These are phyloP conservation scores for Phyllosticta ampelicida DNA, from an alignment of 2,329 filamentous ascomycete species.

Conservation along the genomic window DNA sequence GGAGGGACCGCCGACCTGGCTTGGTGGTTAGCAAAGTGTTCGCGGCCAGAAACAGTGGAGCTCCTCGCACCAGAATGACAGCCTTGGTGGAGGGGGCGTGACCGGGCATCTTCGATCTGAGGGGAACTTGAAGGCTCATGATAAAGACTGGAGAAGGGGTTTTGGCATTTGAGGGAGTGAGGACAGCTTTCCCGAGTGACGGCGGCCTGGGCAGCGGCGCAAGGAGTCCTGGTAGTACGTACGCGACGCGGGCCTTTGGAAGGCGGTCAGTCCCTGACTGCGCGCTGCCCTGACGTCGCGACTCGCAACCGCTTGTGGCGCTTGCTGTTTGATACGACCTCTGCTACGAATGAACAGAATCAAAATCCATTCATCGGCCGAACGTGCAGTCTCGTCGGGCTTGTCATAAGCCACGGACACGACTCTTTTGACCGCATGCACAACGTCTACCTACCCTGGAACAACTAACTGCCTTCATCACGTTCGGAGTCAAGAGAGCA, in stretches of 20 bases:
- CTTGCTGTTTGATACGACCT: too few relatives aligned
- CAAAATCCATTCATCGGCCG: background rate
- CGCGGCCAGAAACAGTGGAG: background rate
- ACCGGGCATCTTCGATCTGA: slow-evolving; percentile 11
- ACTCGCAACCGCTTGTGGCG: too few relatives aligned
- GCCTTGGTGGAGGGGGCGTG: slow-evolving; percentile 62
- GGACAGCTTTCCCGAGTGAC: slow-evolving; percentile 7
- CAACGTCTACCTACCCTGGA: background rate
- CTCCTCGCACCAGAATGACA: slow-evolving; percentile 67
- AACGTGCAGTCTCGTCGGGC: background rate
- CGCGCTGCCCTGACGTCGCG: background rate
- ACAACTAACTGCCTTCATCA: background rate
- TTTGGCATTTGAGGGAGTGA: slow-evolving; percentile 1
- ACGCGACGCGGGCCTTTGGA: background rate
- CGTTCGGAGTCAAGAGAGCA: background rate
- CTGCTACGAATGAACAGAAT: too few relatives aligned
- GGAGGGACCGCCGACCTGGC: slow-evolving; percentile 84
- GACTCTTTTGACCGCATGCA: background rate
- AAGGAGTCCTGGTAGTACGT: slow-evolving; percentile 6
- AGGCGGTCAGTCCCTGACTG: background rate
- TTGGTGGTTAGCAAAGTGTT: slow-evolving; percentile 17
- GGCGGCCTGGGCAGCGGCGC: slow-evolving; percentile 8
- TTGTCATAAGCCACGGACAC: background rate
- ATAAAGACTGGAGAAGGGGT: background rate
- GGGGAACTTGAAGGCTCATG: slow-evolving; percentile 11